phyloP scores from a whole-genome alignment of 345 rosid species.

The Hibiscus trionum region DNA sequence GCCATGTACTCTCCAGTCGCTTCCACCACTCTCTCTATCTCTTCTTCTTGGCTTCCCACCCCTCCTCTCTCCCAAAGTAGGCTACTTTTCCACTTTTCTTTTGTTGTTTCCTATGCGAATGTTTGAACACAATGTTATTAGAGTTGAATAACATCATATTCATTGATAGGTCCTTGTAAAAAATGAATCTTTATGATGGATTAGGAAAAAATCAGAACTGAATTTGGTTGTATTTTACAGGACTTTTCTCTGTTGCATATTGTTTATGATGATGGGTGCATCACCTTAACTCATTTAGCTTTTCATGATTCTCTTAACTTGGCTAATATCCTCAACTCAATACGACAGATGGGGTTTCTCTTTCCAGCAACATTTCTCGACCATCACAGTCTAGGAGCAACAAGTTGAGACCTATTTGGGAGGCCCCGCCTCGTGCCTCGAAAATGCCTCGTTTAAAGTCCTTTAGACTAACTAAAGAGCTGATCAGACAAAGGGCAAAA shows the following conservation, averaged over 20 bases:
- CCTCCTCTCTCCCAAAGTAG: conserved; percentile 26
- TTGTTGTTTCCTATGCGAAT: neutral
- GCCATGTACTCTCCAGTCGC: conserved; percentile 56
- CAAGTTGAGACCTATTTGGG: conserved; percentile 54
- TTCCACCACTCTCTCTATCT: conserved; percentile 22
- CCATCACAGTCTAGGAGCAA: conserved; percentile 24
- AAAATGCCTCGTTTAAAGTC: conserved; percentile 76
- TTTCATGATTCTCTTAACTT: conserved; percentile 9
- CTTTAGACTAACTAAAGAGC: conserved; percentile 60
- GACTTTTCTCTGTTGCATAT: neutral
- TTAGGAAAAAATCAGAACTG: neutral
- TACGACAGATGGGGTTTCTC: conserved; percentile 32
- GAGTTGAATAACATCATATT: neutral
- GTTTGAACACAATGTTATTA: neutral
- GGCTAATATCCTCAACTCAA: neutral
- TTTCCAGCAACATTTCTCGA: conserved; percentile 26
- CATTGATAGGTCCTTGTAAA: neutral
- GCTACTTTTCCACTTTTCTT: conserved; percentile 5
- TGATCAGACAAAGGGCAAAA: conserved; percentile 59
- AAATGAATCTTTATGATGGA: neutral
- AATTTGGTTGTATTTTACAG: neutral
- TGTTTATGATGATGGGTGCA: neutral
- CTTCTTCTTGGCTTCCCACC: conserved; percentile 57
- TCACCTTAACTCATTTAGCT: neutral
- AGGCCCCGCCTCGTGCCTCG: conserved; percentile 46